Conservation (phyloP, 257 asterid genomes). For the Solanum bulbocastanum region DNA sequence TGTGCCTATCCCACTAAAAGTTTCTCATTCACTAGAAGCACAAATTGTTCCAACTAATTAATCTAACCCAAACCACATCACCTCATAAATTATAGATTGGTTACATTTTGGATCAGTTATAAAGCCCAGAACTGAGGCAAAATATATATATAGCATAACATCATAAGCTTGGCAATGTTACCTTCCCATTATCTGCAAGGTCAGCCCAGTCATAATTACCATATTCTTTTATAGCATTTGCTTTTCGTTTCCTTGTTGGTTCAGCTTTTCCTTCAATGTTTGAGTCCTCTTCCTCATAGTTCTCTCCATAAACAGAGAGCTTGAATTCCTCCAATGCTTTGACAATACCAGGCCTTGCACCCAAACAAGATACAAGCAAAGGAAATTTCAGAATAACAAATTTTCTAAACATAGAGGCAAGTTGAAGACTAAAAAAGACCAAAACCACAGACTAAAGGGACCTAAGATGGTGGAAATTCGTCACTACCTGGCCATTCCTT, state of each 20-base stretch:
- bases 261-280: conserved; percentile 35
- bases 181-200: conserved; percentile 93
- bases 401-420: background rate
- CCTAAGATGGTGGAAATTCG: background rate
- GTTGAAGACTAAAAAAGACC: background rate
- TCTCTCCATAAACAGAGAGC: conserved; percentile 71
- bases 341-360: conserved; percentile 62
- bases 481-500: conserved; percentile 75
- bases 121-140: background rate
- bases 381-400: background rate
- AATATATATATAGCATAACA: background rate
- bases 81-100: background rate
- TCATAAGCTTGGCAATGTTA: conserved; percentile 2
- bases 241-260: conserved; percentile 68
- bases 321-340: conserved; percentile 86
- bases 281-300: conserved; percentile 38
- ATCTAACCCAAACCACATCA: background rate
- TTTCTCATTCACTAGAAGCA: background rate
- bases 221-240: conserved; percentile 51
- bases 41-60: background rate
- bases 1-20: background rate
- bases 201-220: conserved; percentile 61
- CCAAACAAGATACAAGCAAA: background rate
- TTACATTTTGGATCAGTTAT: background rate
- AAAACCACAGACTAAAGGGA: background rate